Conservation (phyloP, 495 filamentous ascomycete species). For the Penicillium fimorum region DNA sequence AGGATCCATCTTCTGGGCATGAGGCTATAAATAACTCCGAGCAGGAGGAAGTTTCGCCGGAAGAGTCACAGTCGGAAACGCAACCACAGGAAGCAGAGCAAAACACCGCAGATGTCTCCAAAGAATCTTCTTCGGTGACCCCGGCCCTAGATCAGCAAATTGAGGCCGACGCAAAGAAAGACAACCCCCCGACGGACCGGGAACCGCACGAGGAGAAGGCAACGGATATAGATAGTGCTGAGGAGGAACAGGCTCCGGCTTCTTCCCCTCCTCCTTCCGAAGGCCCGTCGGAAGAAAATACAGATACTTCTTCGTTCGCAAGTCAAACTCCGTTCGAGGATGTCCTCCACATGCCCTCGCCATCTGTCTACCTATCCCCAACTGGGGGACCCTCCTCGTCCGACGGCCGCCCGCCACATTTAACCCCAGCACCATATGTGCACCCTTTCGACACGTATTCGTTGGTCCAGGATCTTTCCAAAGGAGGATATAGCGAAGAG, state of each 20-base stretch:
- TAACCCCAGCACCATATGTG: slow-evolving; percentile 74
- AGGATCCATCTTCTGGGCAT: slow-evolving; percentile 22
- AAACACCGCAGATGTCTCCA: slow-evolving; percentile 4
- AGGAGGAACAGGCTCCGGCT: slow-evolving; percentile 18
- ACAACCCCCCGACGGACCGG: slow-evolving; percentile 15
- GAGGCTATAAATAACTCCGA: slow-evolving; percentile 16
- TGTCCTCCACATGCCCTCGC: slow-evolving; percentile 60
- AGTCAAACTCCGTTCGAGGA: slow-evolving; percentile 59
- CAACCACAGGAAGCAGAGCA: slow-evolving; percentile 3
- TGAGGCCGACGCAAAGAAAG: slow-evolving; percentile 19
- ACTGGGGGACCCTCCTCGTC: slow-evolving; percentile 29
- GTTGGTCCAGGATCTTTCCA: slow-evolving; percentile 72
- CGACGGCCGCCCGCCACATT: slow-evolving; percentile 57
- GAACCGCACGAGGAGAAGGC: slow-evolving; percentile 25
- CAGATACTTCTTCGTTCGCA: slow-evolving; percentile 22
- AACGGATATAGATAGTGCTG: slow-evolving; percentile 13
- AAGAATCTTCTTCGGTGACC: background rate
- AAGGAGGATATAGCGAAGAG: slow-evolving; percentile 62
- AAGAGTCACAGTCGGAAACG: slow-evolving; percentile 15
- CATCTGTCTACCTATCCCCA: slow-evolving; percentile 35
- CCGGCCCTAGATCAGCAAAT: slow-evolving; percentile 14
- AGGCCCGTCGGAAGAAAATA: slow-evolving; percentile 31
- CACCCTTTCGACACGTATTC: slow-evolving; percentile 96
- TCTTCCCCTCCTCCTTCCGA: slow-evolving; percentile 26
- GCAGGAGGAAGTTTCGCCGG: slow-evolving; percentile 8